phyloP scores from a whole-genome alignment of 1,284 basidiomycete genomes.

The Amylostereum chailletii region DNA sequence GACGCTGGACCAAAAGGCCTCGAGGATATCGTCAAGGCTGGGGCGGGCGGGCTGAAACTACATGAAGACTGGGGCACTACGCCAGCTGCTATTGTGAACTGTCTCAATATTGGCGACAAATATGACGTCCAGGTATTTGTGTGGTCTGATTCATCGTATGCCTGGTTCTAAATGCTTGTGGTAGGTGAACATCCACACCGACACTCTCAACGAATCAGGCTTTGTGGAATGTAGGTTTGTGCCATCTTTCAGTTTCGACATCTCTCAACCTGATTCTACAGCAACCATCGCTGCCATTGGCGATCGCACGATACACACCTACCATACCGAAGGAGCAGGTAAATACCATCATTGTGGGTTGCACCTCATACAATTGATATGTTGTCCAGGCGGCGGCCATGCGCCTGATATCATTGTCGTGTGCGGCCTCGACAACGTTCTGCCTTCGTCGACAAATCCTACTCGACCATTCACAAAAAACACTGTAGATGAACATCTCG shows the following conservation, averaged over 20 bases:
- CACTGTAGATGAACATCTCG: slow-evolving; percentile 95
- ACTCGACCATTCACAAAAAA: slow-evolving; percentile 90
- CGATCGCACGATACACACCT: slow-evolving; percentile 93
- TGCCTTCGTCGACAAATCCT: slow-evolving; percentile 98
- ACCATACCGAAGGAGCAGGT: slow-evolving; percentile 93
- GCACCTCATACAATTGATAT: no score
- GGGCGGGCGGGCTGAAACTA: slow-evolving; percentile 88
- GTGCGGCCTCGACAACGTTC: slow-evolving; percentile 82
- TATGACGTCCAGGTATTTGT: slow-evolving; percentile 85
- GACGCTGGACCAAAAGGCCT: slow-evolving; percentile 71
- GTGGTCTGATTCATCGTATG: background rate
- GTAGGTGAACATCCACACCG: slow-evolving; percentile 93
- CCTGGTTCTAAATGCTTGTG: background rate
- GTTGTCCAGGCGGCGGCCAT: slow-evolving; percentile 74
- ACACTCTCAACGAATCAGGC: slow-evolving; percentile 92
- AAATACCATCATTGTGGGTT: slow-evolving; percentile 10
- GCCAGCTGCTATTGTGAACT: slow-evolving; percentile 75
- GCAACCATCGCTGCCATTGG: slow-evolving; percentile 89
- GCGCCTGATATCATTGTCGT: slow-evolving; percentile 98
- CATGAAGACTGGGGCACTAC: slow-evolving; percentile 99
- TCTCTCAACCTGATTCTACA: slow-evolving; percentile 22
- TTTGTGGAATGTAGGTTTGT: slow-evolving; percentile 72
- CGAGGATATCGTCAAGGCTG: slow-evolving; percentile 81
- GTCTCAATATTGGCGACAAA: slow-evolving; percentile 79
- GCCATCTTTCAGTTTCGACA: background rate